These are phyloP conservation scores for Grosmannia huntii DNA, from an alignment of 2,329 filamentous ascomycete genomes.

Conservation along the genomic window DNA sequence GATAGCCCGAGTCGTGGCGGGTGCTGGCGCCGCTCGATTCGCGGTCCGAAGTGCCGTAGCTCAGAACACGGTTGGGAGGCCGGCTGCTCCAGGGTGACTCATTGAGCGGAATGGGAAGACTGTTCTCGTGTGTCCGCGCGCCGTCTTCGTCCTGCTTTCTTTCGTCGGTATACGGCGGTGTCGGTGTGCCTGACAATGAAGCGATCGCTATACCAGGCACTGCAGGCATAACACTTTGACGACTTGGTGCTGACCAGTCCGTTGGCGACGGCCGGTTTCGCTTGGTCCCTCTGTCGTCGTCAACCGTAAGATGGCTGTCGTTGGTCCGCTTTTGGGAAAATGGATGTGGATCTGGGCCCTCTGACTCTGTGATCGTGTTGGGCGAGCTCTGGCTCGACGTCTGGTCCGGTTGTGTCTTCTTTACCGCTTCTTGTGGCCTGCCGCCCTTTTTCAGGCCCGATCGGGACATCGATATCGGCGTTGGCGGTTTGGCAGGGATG, in stretches of 20 bases:
- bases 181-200: not conserved
- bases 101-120: not conserved
- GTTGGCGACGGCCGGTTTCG: constrained; percentile 6
- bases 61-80: constrained; percentile 4
- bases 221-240: not conserved
- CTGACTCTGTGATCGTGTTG: not conserved
- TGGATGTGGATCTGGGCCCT: not conserved
- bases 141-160: not conserved
- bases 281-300: constrained; percentile 5
- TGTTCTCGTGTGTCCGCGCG: not conserved
- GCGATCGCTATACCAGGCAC: not conserved
- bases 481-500: constrained; percentile 10
- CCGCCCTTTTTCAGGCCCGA: not conserved
- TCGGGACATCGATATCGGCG: constrained; percentile 7
- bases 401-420: not conserved
- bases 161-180: not conserved
- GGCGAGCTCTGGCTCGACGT: not conserved
- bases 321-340: constrained; percentile 5
- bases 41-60: not conserved
- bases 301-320: not conserved
- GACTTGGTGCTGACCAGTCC: not conserved
- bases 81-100: constrained; percentile 1
- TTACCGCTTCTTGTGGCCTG: not conserved
- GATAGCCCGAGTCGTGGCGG: not conserved
- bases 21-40: not conserved